Conservation (phyloP, 2,329 filamentous ascomycete species). For the Phaeoacremonium minimum region DNA sequence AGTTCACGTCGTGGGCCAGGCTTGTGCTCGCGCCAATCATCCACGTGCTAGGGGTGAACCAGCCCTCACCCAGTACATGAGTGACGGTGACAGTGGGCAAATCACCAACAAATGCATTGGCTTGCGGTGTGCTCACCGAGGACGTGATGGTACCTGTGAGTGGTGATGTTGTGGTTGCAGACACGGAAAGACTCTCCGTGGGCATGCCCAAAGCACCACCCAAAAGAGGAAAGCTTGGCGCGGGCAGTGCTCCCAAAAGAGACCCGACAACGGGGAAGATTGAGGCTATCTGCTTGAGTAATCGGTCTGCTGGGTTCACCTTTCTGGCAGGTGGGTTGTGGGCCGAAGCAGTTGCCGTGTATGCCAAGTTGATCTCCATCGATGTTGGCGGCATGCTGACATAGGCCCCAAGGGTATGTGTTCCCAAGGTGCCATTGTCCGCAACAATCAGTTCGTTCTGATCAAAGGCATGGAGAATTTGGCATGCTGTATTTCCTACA, state of each 20-base stretch:
- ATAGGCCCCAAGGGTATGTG: constrained; percentile 14
- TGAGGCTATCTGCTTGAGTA: constrained; percentile 10
- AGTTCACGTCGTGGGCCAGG: too few relatives aligned
- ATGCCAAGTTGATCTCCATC: constrained; percentile 8
- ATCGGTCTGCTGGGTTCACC: constrained; percentile 8
- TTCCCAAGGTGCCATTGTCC: constrained; percentile 11
- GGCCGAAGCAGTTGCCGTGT: constrained; percentile 6
- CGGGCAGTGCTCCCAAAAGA: constrained; percentile 6
- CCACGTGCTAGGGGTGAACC: constrained; percentile 9
- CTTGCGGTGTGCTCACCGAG: too few relatives aligned
- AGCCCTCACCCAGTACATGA: constrained; percentile 10
- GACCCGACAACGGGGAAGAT: constrained; percentile 7
- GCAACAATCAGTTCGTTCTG: constrained; percentile 13
- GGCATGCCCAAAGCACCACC: constrained; percentile 4
- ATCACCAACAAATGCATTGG: too few relatives aligned
- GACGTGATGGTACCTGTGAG: too few relatives aligned
- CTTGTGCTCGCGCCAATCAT: constrained; percentile 5
- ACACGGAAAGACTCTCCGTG: neutral
- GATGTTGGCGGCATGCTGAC: constrained; percentile 13
- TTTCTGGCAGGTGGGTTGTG: constrained; percentile 6
- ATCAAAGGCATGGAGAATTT: constrained; percentile 13
- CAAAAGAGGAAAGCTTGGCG: constrained; percentile 1
- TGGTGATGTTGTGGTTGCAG: too few relatives aligned
- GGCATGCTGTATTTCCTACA: constrained; percentile 10
- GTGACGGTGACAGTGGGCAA: constrained; percentile 9